Base-by-base conservation (phyloP, 176 grass and related monocot genomes). In the Oryza nivara region DNA sequence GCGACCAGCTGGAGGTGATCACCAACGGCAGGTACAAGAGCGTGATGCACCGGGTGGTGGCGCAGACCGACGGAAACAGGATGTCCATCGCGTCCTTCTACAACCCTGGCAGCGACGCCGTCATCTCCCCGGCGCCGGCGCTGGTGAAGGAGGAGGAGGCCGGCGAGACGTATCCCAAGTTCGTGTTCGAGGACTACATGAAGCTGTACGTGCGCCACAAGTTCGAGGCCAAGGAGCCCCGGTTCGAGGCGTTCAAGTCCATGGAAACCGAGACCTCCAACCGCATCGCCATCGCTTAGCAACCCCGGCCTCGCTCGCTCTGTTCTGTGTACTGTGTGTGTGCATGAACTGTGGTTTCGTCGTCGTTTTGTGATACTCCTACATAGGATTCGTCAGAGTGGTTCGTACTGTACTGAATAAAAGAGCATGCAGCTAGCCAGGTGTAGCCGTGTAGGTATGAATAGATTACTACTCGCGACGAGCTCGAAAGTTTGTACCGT, bases 41-140 rank as follows among this genome's bases (percentile, higher is more conserved):
- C 68, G 84, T 94, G 9, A 7, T 90, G 70, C 93, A 99, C 86
- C 78, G 93, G 20, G 96, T 99, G 60, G 86, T 95, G 35, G 93
- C 90, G 3, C 88, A 91, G 84, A 68, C 74, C 0, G 86, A 94
- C 45, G 93, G 96, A 1, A 91, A 95, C 81, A 64, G 93, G 56
- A 95, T 96, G 93, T 99, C 96, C 70, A 86, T 99, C 72, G 93
- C 91, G 1, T 96, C 93, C 2, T 99, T 99, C 90, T 99, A 99
- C 78, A 99, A 99, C 79, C 96, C 93, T 0, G 88, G 91, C 35
- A 22, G 67, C 43, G 91, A 99, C 23, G 89, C 96, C 0, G 83
- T 99, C n/a, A 95, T 99, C 81, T 96, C 86, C 86, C 96, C 96
- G 0, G 93, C 91, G 58, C 93, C 93, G 32, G 60, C 91, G 47